Evolutionary conservation across 106 monocot species (phyloP), one percentile per base, ranked within the genome.

Genomic region (Dendrobium catenatum): DNA sequence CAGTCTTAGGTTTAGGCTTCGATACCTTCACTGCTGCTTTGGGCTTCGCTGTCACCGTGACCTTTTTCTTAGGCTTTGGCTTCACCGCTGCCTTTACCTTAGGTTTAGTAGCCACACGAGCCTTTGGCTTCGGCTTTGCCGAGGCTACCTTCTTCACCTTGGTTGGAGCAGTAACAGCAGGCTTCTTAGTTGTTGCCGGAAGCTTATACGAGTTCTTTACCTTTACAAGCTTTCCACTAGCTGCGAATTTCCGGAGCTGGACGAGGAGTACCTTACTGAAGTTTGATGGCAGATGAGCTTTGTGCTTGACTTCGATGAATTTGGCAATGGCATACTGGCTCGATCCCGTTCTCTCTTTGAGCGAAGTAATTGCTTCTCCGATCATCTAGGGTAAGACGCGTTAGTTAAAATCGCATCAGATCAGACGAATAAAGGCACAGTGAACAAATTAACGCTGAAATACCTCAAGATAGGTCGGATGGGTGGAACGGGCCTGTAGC

Each of bases 321-420:
- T 96, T 96, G n/a, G 77, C 61, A 77, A 96, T 96, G 37, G 95
- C 93, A 72, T 88, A 79, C 73, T 86, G 85, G 86, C 95, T 96
- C 46, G 95, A 96, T 41, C 95, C 95, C 4, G 91, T 86, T 76
- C 88, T 83, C 85, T 96, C 95, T 82, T 96, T 96, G 72, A 96
- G 58, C 4, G 89, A 54, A 0, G 73, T 24, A n/a, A 96, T 85
- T 78, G 95, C 93, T 72, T 96, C 95, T 18, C 58, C 78, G 33
- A 96, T 83, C 95, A 96, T 96, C 95, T 96, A 73, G 15, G 2
- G 48, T 46, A 29, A 13, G 46, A 41, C 24, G 0, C 48, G 0
- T 9, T 8, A 7, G 47, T 58, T 70, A 20, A 1, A 2, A 81
- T 6, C 2, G 80, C 41, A 41, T 22, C 48, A 5, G 44, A 77